Conservation (phyloP, 179 eudicot species). For the Beta corolliflora region DNA sequence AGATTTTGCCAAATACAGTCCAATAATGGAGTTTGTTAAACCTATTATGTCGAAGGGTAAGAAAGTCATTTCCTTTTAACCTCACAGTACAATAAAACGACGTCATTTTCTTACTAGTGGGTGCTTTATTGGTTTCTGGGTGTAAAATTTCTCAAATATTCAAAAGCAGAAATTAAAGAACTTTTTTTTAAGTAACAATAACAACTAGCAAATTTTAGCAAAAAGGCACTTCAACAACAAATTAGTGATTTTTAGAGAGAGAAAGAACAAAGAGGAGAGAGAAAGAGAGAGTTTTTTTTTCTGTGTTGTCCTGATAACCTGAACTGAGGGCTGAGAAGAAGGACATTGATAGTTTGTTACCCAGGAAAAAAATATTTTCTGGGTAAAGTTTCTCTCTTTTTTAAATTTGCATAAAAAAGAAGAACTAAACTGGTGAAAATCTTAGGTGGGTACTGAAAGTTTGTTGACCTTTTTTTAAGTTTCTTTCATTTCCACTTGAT, state of each 20-base stretch:
- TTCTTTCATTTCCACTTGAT: neutral
- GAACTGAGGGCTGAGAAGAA: neutral
- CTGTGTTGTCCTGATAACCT: neutral
- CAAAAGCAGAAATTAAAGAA: slow-evolving; percentile 7
- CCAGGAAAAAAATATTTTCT: neutral
- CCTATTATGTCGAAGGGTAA: slow-evolving; percentile 1
- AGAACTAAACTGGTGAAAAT: neutral
- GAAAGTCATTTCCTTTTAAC: neutral
- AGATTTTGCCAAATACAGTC: slow-evolving; percentile 12
- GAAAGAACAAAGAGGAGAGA: neutral
- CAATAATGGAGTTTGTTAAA: slow-evolving; percentile 14
- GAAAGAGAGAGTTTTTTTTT: neutral
- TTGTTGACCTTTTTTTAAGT: slow-evolving; percentile 5
- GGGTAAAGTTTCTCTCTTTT: neutral
- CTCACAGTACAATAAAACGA: neutral
- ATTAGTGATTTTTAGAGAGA: slow-evolving; percentile 4
- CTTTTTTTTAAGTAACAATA: neutral
- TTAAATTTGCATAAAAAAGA: neutral
- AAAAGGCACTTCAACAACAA: neutral
- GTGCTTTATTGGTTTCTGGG: slow-evolving; percentile 13
- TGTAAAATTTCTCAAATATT: slow-evolving; percentile 8
- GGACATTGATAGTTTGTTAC: neutral
- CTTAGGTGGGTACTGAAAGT: slow-evolving; percentile 14
- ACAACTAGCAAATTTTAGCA: neutral
- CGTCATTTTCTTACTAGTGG: slow-evolving; percentile 6